Evolutionary conservation across 352 stramenopile species (phyloP).

Genomic region (Phytophthora brassicae): DNA sequence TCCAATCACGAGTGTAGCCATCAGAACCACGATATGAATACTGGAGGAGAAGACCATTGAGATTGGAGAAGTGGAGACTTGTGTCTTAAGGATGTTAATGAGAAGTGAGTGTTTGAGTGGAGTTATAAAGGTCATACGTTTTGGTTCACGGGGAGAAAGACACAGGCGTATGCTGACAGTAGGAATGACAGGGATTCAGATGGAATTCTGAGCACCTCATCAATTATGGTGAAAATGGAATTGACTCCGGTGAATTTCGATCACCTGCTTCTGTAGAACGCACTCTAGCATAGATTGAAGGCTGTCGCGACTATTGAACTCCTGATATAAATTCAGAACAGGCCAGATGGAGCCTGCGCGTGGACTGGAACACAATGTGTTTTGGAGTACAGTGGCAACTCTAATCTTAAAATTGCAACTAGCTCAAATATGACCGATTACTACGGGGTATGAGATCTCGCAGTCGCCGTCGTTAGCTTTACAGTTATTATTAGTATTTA

Average conservation of each 20-base stretch:
- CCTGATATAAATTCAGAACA: conserved; percentile 4
- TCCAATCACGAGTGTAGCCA: conserved; percentile 12
- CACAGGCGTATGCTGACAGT: neutral
- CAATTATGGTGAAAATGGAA: conserved; percentile 24
- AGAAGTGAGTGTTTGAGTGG: conserved; percentile 19
- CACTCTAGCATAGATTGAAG: neutral
- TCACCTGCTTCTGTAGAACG: conserved; percentile 20
- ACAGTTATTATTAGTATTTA: too few relatives aligned
- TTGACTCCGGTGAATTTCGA: too few relatives aligned
- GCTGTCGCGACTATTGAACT: conserved; percentile 3
- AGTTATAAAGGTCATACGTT: neutral
- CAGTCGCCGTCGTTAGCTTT: too few relatives aligned
- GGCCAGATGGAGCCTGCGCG: conserved; percentile 22
- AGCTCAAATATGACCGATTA: too few relatives aligned
- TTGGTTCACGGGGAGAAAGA: too few relatives aligned
- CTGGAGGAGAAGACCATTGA: conserved; percentile 25
- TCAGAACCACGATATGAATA: conserved; percentile 7
- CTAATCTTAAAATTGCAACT: neutral
- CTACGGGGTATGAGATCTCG: too few relatives aligned
- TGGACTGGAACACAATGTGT: neutral
- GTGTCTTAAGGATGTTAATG: conserved; percentile 14
- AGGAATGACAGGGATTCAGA: conserved; percentile 18
- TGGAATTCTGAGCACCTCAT: conserved; percentile 16
- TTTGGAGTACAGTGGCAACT: conserved; percentile 1
- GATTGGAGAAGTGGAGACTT: neutral